Conservation (phyloP, 257 asterid species). For the Fraxinus anomala region DNA sequence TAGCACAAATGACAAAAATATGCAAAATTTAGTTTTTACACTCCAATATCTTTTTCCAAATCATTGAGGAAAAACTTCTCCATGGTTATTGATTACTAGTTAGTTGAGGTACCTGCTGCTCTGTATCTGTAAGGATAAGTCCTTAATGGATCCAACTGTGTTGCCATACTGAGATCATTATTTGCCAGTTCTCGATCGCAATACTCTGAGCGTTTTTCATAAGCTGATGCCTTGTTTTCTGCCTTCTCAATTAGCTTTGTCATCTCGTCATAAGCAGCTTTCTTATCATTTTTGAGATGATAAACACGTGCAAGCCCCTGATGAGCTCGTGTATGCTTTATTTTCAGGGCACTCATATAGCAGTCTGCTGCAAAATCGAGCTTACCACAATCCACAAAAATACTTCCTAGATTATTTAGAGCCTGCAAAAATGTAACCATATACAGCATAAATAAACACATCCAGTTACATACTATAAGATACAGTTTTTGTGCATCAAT, state of each 20-base stretch:
- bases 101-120: conserved; percentile 45
- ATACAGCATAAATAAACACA: neutral
- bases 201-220: too few species aligned
- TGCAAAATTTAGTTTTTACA: neutral
- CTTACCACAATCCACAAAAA: conserved; percentile 53
- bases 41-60: neutral
- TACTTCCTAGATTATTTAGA: conserved; percentile 51
- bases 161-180: conserved; percentile 43
- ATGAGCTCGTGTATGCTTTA: conserved; percentile 59
- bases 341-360: conserved; percentile 45
- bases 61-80: neutral
- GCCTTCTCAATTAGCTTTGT: too few species aligned
- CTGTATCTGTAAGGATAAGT: conserved; percentile 55
- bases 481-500: conserved; percentile 7
- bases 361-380: conserved; percentile 52
- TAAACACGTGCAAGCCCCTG: conserved; percentile 56
- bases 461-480: neutral
- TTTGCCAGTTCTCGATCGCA: too few species aligned
- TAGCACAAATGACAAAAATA: neutral
- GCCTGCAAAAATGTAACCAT: conserved; percentile 37
- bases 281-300: conserved; percentile 36
- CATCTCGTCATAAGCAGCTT: too few species aligned
- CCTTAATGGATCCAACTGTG: conserved; percentile 49
- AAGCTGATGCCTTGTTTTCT: too few species aligned
- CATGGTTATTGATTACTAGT: neutral